Evolutionary conservation across 345 rosid genomes (phyloP).

Genomic region (Eucalyptus shirleyi): DNA sequence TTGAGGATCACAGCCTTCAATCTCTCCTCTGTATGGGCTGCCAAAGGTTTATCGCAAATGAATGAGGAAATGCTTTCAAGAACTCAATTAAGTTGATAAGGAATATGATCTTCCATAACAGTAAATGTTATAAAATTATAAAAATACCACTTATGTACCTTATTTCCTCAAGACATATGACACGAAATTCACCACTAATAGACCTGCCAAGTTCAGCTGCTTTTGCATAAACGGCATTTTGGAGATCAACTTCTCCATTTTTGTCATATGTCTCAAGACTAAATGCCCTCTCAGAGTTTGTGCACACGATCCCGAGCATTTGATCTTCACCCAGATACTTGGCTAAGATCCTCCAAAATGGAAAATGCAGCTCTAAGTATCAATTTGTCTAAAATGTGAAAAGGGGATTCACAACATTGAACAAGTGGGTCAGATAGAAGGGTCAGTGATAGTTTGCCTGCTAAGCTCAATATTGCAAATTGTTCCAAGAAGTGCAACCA

Average conservation of each 20-base stretch:
- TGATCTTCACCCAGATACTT: conserved; percentile 55
- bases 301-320: conserved; percentile 58
- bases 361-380: not conserved
- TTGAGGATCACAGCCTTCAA: conserved; percentile 17
- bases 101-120: not conserved
- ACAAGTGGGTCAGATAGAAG: not conserved
- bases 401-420: not conserved
- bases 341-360: conserved; percentile 30
- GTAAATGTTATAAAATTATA: not conserved
- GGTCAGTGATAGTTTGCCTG: conserved; percentile 19
- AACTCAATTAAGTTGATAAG: not conserved
- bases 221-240: conserved; percentile 18
- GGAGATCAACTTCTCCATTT: conserved; percentile 16
- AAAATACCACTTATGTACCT: conserved; percentile 9
- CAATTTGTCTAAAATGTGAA: not conserved
- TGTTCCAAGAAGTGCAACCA: conserved; percentile 54
- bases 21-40: not conserved
- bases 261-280: conserved; percentile 15
- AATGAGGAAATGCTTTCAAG: not conserved
- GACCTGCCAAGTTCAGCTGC: conserved; percentile 24
- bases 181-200: conserved; percentile 28
- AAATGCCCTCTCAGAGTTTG: conserved; percentile 16
- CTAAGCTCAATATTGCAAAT: conserved; percentile 26
- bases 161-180: conserved; percentile 35
- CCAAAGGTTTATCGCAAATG: not conserved